Evolutionary conservation across 164 flowering plant genomes (phyloP).

Genomic region (Akebia trifoliata): DNA sequence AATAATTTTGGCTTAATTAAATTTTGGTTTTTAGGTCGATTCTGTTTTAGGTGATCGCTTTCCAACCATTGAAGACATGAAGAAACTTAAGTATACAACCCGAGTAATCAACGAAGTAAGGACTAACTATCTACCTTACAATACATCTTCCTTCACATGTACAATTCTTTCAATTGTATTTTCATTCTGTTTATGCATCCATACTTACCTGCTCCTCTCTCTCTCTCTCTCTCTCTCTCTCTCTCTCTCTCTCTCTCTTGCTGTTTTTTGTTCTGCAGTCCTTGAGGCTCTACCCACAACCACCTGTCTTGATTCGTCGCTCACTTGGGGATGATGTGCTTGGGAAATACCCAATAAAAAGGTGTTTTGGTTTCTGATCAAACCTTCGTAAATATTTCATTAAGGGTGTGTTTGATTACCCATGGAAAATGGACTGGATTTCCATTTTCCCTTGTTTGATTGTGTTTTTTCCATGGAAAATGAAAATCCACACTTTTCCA

Average conservation of each 20-base stretch:
- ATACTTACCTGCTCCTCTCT: not conserved
- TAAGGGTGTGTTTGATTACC: no score
- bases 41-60: slow-evolving; percentile 77
- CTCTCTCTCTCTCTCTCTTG: no score
- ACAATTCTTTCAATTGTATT: not conserved
- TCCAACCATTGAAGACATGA: slow-evolving; percentile 91
- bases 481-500: no score
- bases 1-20: not conserved
- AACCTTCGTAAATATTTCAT: not conserved
- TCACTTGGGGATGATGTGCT: slow-evolving; percentile 74
- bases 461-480: no score
- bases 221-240: not conserved
- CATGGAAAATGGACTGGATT: no score
- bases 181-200: not conserved
- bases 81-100: slow-evolving; percentile 83
- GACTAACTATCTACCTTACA: not conserved
- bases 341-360: slow-evolving; percentile 76
- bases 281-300: slow-evolving; percentile 92
- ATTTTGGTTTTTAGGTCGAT: slow-evolving; percentile 57
- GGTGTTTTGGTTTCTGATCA: slow-evolving; percentile 15
- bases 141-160: not conserved
- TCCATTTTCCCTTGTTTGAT: not conserved
- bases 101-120: slow-evolving; percentile 92
- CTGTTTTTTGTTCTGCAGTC: slow-evolving; percentile 55
- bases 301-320: slow-evolving; percentile 92